Evolutionary conservation across 2,329 filamentous ascomycete genomes (phyloP).

Genomic region (Aureobasidium melanogenum): DNA sequence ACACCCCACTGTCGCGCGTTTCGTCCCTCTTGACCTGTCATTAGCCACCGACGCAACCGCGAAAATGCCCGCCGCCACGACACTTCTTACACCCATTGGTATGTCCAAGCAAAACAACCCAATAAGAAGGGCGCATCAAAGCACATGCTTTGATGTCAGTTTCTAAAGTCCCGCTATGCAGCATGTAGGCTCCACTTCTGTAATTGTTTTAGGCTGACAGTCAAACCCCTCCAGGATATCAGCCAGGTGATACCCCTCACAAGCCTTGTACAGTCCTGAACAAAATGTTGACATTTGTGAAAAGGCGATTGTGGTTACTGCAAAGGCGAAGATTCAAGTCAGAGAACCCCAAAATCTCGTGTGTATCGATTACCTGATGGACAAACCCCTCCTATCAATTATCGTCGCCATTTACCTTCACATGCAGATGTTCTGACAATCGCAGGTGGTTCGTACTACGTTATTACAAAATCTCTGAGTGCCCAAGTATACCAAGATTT

Average conservation of each 20-base stretch:
- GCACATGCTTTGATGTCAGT: neutral
- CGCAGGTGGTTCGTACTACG: constrained; percentile 66
- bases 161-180: neutral
- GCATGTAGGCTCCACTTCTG: neutral
- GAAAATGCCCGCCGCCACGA: constrained; percentile 8
- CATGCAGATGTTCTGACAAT: constrained; percentile 16
- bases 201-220: constrained; percentile 3
- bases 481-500: constrained; percentile 62
- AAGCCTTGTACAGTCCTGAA: neutral
- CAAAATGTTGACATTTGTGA: neutral
- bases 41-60: neutral
- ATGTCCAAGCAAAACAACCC: neutral
- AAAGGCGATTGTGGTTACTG: constrained; percentile 41
- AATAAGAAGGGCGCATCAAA: neutral
- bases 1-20: neutral
- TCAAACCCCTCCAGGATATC: constrained; percentile 32
- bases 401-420: constrained; percentile 1
- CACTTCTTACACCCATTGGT: constrained; percentile 12
- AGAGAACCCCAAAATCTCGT: constrained; percentile 40
- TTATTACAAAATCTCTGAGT: constrained; percentile 51
- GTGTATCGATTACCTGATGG: constrained; percentile 25
- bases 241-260: constrained; percentile 15
- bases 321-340: constrained; percentile 38
- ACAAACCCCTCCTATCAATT: neutral
- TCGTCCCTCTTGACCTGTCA: neutral